Evolutionary conservation across 2,329 filamentous ascomycete genomes (phyloP).

Genomic region (Orbilia ellipsospora): DNA sequence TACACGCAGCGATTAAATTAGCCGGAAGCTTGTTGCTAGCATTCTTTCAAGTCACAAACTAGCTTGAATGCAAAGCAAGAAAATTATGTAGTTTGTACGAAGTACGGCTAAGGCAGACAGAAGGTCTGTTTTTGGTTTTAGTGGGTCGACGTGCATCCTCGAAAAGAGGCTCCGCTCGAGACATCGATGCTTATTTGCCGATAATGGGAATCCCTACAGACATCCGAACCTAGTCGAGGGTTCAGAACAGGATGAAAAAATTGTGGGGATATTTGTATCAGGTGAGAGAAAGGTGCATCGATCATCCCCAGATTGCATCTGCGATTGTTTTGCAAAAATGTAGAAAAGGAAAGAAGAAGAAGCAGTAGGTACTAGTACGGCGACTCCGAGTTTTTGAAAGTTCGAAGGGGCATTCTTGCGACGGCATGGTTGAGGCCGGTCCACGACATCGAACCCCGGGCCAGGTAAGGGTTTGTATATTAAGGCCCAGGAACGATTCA

Average conservation of each 20-base stretch:
- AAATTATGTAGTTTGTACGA: conserved; percentile 47
- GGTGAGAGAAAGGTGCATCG: conserved; percentile 24
- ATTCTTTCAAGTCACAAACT: conserved; percentile 1
- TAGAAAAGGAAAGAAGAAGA: no score
- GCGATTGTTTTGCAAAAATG: no score
- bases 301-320: conserved; percentile 10
- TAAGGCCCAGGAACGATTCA: conserved; percentile 40
- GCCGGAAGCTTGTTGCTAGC: conserved; percentile 37
- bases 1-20: conserved; percentile 49
- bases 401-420: no score
- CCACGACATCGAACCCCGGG: conserved; percentile 15
- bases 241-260: conserved; percentile 9
- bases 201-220: conserved; percentile 49
- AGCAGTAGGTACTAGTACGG: no score
- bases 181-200: conserved; percentile 52
- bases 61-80: background rate
- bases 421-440: conserved; percentile 39
- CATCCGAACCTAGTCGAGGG: conserved; percentile 19
- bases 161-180: conserved; percentile 49
- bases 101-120: conserved; percentile 43
- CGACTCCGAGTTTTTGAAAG: no score
- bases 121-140: conserved; percentile 20
- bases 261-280: conserved; percentile 41
- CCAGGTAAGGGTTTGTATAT: conserved; percentile 9
- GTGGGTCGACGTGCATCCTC: conserved; percentile 25